phyloP scores from a whole-genome alignment of 2,329 filamentous ascomycete species.

The Geosmithia putterillii region DNA sequence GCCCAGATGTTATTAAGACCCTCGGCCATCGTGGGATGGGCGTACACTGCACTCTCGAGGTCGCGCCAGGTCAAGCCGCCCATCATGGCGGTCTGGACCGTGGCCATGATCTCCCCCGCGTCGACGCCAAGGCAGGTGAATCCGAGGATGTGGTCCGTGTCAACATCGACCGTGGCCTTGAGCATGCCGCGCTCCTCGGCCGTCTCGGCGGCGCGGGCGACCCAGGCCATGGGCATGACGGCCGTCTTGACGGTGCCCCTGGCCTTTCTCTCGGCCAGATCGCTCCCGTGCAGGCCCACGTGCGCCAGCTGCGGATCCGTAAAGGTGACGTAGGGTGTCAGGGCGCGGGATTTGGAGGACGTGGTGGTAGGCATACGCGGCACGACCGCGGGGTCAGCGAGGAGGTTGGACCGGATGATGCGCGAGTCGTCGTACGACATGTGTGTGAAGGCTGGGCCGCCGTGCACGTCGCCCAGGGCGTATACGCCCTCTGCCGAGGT shows the following conservation, averaged over 20 bases:
- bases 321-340: slow-evolving; percentile 36
- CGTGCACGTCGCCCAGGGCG: slow-evolving; percentile 38
- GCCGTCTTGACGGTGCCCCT: slow-evolving; percentile 20
- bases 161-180: slow-evolving; percentile 35
- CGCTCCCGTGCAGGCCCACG: slow-evolving; percentile 31
- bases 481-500: slow-evolving; percentile 29
- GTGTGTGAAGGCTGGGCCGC: slow-evolving; percentile 40
- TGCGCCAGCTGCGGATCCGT: slow-evolving; percentile 41
- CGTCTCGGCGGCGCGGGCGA: slow-evolving; percentile 37
- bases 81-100: slow-evolving; percentile 41
- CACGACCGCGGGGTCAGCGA: slow-evolving; percentile 15
- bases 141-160: slow-evolving; percentile 34
- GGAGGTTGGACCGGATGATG: slow-evolving; percentile 32
- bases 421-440: slow-evolving; percentile 44
- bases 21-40: slow-evolving; percentile 37
- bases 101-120: slow-evolving; percentile 39
- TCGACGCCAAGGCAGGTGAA: slow-evolving; percentile 39
- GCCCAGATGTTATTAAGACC: slow-evolving; percentile 38
- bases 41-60: slow-evolving; percentile 32
- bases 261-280: slow-evolving; percentile 15
- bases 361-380: slow-evolving; percentile 10
- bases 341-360: slow-evolving; percentile 13
- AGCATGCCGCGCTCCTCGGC: slow-evolving; percentile 38
- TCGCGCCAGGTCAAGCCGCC: slow-evolving; percentile 30
- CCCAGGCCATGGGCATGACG: slow-evolving; percentile 37